Evolutionary conservation across 805 yeast genomes (phyloP).

Genomic region (Candida incommunis): DNA sequence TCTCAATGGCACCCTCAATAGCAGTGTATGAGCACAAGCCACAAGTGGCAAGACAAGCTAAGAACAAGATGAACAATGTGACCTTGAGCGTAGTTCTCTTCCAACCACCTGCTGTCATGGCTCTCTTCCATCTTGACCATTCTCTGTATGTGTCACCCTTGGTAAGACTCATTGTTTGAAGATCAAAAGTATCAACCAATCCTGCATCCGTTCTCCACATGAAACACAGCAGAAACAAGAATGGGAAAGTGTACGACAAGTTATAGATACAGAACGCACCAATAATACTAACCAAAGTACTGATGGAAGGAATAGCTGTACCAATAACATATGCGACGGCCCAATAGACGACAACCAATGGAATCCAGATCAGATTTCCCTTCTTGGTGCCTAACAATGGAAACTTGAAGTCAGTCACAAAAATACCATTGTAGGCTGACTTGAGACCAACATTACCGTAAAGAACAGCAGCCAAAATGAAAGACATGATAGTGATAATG

Average conservation of each 20-base stretch:
- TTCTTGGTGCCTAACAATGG: slow-evolving; percentile 21
- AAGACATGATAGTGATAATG: slow-evolving; percentile 25
- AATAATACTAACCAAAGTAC: slow-evolving; percentile 24
- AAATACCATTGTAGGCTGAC: slow-evolving; percentile 28
- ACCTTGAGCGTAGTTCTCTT: slow-evolving; percentile 11
- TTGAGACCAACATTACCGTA: slow-evolving; percentile 35
- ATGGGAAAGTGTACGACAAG: slow-evolving; percentile 33
- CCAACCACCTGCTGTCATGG: slow-evolving; percentile 12
- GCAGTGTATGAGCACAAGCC: slow-evolving; percentile 20
- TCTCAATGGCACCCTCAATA: slow-evolving; percentile 9
- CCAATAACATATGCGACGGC: slow-evolving; percentile 30
- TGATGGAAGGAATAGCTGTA: slow-evolving; percentile 31
- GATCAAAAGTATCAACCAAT: slow-evolving; percentile 7
- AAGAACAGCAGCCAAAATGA: slow-evolving; percentile 30
- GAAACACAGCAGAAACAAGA: slow-evolving; percentile 9
- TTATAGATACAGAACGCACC: slow-evolving; percentile 33
- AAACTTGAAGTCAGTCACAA: slow-evolving; percentile 20
- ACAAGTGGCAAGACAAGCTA: slow-evolving; percentile 20
- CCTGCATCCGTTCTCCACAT: slow-evolving; percentile 9
- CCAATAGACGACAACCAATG: slow-evolving; percentile 28
- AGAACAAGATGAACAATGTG: slow-evolving; percentile 13
- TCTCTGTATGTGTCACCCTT: slow-evolving; percentile 18
- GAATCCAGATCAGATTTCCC: slow-evolving; percentile 26
- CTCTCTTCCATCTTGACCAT: slow-evolving; percentile 25
- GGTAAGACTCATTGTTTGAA: slow-evolving; percentile 6